Evolutionary conservation across 176 grass and related monocot genomes (phyloP).

Genomic region (Oryza officinalis): DNA sequence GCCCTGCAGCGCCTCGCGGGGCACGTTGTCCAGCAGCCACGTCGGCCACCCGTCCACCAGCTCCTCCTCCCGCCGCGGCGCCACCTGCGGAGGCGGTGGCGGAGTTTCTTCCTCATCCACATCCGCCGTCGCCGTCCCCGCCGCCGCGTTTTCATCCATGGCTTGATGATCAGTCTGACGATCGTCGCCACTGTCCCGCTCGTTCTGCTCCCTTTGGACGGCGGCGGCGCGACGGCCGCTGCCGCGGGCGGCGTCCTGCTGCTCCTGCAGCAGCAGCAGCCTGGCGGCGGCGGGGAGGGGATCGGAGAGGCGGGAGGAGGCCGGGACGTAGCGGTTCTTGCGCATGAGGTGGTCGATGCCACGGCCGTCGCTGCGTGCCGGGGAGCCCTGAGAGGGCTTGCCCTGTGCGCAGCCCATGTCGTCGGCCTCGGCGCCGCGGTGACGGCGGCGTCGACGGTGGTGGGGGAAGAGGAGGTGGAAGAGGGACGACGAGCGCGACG

Average conservation of each 20-base stretch:
- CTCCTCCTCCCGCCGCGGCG: conserved; percentile 38
- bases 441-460: background rate
- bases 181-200: background rate
- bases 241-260: background rate
- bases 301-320: conserved; percentile 23
- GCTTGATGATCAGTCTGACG: background rate
- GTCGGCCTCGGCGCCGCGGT: background rate
- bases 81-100: background rate
- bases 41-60: conserved; percentile 65
- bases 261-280: background rate
- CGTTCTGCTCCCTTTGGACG: background rate
- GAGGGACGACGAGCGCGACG: background rate
- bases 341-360: conserved; percentile 43
- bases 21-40: conserved; percentile 61
- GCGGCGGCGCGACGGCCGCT: too few relatives aligned
- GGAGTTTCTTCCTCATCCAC: too few relatives aligned
- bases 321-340: conserved; percentile 20
- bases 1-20: conserved; percentile 48
- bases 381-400: conserved; percentile 50
- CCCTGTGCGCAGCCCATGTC: conserved; percentile 65
- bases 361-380: conserved; percentile 36
- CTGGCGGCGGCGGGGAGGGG: background rate
- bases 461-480: conserved; percentile 4
- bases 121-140: background rate
- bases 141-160: background rate